Evolutionary conservation across 1,284 basidiomycete species (phyloP).

Genomic region (Ustilago crameri): DNA sequence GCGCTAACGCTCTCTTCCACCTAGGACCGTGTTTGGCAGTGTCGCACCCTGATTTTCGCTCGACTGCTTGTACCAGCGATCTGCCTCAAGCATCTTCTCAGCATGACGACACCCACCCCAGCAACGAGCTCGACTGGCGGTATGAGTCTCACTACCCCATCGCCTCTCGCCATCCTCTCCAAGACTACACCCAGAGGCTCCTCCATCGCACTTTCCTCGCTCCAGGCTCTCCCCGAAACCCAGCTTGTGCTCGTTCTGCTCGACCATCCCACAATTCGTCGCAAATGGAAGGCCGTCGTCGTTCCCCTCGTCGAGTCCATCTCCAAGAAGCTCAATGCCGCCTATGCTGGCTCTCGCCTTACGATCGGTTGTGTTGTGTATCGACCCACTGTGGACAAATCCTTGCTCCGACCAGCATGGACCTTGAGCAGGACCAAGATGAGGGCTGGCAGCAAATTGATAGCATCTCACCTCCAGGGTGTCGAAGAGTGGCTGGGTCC

Average conservation of each 20-base stretch:
- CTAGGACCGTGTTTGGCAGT: too few relatives aligned
- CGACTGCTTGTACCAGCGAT: too few relatives aligned
- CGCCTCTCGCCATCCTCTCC: conserved; percentile 37
- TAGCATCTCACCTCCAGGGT: conserved; percentile 19
- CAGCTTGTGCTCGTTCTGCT: conserved; percentile 42
- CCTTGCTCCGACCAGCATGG: conserved; percentile 31
- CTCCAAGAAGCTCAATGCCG: conserved; percentile 29
- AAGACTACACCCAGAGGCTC: conserved; percentile 23
- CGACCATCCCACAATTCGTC: conserved; percentile 36
- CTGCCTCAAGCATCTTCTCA: too few relatives aligned
- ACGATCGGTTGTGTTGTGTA: conserved; percentile 43
- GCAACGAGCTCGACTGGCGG: conserved; percentile 26
- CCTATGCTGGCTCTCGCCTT: conserved; percentile 36
- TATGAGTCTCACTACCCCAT: conserved; percentile 30
- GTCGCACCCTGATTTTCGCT: too few relatives aligned
- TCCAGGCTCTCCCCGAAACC: conserved; percentile 36
- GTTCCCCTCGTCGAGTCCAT: conserved; percentile 36
- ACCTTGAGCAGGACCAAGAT: conserved; percentile 24
- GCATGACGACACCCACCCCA: conserved; percentile 39
- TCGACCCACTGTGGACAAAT: conserved; percentile 25
- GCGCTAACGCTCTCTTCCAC: too few relatives aligned
- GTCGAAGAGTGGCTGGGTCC: conserved; percentile 27
- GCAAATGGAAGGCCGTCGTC: conserved; percentile 36
- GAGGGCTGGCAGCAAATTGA: conserved; percentile 32
- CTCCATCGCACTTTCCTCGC: conserved; percentile 35